These are phyloP conservation scores for Cryptosporidium muris DNA, from an alignment of 169 alveolate species.

Conservation along the genomic window DNA sequence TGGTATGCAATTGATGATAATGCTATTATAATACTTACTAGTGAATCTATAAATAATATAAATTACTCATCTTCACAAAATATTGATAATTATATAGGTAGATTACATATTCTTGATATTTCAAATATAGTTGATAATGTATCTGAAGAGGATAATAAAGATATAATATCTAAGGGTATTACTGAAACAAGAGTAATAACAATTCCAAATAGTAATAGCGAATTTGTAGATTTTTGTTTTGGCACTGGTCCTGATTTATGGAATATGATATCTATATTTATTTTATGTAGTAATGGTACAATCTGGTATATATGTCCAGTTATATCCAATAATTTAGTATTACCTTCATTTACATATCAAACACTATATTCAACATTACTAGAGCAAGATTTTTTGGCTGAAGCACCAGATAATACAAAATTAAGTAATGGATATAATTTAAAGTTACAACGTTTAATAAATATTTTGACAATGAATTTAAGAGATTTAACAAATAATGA, in stretches of 20 bases:
- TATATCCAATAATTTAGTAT: conserved; percentile 20
- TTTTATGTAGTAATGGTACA: conserved; percentile 13
- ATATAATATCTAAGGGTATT: background rate
- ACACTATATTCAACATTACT: conserved; percentile 13
- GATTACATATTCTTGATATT: background rate
- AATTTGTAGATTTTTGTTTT: conserved; percentile 23
- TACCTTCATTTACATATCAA: conserved; percentile 53
- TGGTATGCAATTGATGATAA: conserved; percentile 19
- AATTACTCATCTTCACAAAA: background rate
- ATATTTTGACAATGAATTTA: conserved; percentile 4
- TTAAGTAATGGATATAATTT: conserved; percentile 9
- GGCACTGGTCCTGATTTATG: conserved; percentile 69
- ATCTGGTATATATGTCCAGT: conserved; percentile 27
- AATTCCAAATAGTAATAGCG: background rate
- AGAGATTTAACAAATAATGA: conserved; percentile 27
- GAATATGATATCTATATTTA: conserved; percentile 27
- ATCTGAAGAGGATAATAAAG: background rate
- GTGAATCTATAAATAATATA: conserved; percentile 6
- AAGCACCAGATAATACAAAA: background rate
- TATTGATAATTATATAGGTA: background rate
- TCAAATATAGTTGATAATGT: background rate
- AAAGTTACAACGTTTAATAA: conserved; percentile 3
- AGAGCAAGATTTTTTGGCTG: conserved; percentile 44
- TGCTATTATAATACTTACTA: background rate
- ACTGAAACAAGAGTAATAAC: background rate